A percentile compares a stretch with the other conserved stretches of the same genome.
These are phyloP conservation scores for Chimonanthus praecox DNA, from an alignment of 164 flowering plant species.

Conservation along the genomic window DNA sequence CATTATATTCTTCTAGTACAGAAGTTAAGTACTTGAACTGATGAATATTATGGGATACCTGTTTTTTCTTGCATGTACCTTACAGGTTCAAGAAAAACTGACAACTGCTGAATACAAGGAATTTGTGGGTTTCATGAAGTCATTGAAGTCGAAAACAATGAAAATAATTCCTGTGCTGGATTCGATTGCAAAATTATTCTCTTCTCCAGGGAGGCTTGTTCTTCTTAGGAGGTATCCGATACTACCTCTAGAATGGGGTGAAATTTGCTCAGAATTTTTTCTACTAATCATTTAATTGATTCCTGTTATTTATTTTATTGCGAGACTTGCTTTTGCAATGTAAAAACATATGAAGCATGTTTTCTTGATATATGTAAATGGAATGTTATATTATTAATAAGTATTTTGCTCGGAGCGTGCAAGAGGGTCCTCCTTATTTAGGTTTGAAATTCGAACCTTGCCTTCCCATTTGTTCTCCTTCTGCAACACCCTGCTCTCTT, in stretches of 20 bases:
- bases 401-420: no score
- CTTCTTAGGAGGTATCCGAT: conserved; percentile 64
- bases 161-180: conserved; percentile 54
- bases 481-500: no score
- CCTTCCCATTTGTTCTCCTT: no score
- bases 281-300: neutral
- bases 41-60: neutral
- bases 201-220: conserved; percentile 63
- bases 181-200: conserved; percentile 63
- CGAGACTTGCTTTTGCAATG: neutral
- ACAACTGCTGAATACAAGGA: conserved; percentile 59
- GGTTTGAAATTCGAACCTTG: no score
- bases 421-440: no score
- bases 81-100: conserved; percentile 76
- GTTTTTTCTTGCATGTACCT: conserved; percentile 1
- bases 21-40: neutral
- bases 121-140: conserved; percentile 78
- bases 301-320: neutral
- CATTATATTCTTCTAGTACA: neutral
- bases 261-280: neutral
- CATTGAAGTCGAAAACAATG: conserved; percentile 75
- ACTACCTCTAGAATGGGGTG: neutral
- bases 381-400: no score
- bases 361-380: neutral
- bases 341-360: neutral